Base-by-base conservation (phyloP, 768 basidiomycete genomes). In the Lentinula edodes region DNA sequence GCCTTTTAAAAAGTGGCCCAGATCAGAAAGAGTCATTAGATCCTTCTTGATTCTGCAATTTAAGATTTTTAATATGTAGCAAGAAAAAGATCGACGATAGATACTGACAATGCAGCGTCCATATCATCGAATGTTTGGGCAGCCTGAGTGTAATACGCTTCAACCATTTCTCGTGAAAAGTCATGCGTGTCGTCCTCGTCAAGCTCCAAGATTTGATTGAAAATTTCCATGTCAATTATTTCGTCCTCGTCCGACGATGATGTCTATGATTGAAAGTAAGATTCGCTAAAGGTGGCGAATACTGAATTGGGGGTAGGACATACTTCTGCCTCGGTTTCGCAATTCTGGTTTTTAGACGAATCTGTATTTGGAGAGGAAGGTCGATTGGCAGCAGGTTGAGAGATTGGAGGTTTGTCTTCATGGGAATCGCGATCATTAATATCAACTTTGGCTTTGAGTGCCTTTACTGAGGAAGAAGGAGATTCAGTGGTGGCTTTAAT, bases 1-100 rank as follows among this genome's bases (percentile, higher is more conserved):
- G 52, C 96, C 96, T 74, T 98, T 99, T 70, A 98, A 86, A 76
- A 92, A 99, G 75, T 99, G 96, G 0, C 95, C 97, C 9, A 90
- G 80, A 16, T 77, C 74, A 2, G 91, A 89, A 16, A 99, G 83
- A 60, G 82, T 71, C 9, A 68, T 65, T 9, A 96, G 82, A 65
- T 95, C 82, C 64, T 86, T 81, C 23, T 67, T 72, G 42, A 67
- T 67, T 63, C 91, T 93, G 71, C 53, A 64, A 65, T 52, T 18
- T 28, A 18, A 10, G 32, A 51, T 61, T 65, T 62, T 61, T 50
- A 65, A 51, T 56, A 53, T 13, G 34, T 2, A 57, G 36, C 15
- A 10, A 46, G 59, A 53, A 57, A 34, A 55, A 55, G 15, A 13
- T 51, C 50, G 16, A 41, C 50, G 56, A 35, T 66, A 58, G 58